These are phyloP conservation scores for Pseudocercospora macadamiae DNA, from an alignment of 2,329 filamentous ascomycete genomes.

Conservation along the genomic window DNA sequence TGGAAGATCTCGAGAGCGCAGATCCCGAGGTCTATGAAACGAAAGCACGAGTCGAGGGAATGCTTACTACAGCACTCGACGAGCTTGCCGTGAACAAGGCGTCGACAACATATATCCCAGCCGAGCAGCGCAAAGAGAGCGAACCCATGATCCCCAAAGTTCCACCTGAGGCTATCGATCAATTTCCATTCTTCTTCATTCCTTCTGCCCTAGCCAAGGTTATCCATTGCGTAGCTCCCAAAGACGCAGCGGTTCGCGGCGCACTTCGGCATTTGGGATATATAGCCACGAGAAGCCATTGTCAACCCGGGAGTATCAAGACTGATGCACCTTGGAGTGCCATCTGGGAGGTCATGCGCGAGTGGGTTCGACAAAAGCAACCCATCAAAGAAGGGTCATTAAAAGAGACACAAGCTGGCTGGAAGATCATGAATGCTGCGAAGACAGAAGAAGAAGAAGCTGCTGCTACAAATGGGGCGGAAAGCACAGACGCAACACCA, in stretches of 20 bases:
- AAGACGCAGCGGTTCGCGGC: constrained; percentile 77
- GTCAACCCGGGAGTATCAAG: constrained; percentile 86
- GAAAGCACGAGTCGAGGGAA: constrained; percentile 79
- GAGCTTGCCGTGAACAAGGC: constrained; percentile 54
- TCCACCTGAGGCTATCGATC: constrained; percentile 68
- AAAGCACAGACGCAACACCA: constrained; percentile 17
- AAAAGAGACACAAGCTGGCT: constrained; percentile 70
- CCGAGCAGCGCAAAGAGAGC: constrained; percentile 8
- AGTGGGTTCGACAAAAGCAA: constrained; percentile 81
- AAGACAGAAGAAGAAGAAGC: constrained; percentile 36
- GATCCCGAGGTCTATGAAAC: constrained; percentile 77
- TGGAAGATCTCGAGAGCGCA: constrained; percentile 70
- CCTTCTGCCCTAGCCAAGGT: constrained; percentile 74
- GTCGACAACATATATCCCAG: constrained; percentile 11
- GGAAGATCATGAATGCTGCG: constrained; percentile 57
- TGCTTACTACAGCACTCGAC: constrained; percentile 86
- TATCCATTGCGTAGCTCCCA: constrained; percentile 76
- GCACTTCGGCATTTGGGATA: constrained; percentile 83
- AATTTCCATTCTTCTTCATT: constrained; percentile 83
- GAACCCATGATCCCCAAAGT: constrained; percentile 46
- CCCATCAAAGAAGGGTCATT: constrained; percentile 76
- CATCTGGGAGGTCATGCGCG: constrained; percentile 90
- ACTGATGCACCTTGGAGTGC: constrained; percentile 89
- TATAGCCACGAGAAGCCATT: constrained; percentile 80
- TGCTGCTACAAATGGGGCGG: constrained; percentile 28